Evolutionary conservation across 495 filamentous ascomycete genomes (phyloP), one percentile per base, ranked within the genome.

Genomic region (Tetracladium marchalianum): DNA sequence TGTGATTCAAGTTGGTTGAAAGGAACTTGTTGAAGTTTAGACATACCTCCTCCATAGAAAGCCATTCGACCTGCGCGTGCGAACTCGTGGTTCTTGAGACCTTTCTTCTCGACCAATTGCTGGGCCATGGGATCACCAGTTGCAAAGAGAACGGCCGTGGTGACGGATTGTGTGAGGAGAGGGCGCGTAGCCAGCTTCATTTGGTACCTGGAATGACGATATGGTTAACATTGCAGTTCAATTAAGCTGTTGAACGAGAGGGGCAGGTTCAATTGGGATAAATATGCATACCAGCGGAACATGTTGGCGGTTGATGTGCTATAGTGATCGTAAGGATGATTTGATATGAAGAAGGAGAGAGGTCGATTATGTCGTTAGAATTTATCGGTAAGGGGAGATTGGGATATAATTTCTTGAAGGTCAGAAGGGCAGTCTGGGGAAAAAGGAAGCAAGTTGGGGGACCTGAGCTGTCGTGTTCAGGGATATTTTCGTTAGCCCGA

Each of bases 41-140:
- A 65, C 66, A 34, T 74, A 92, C 85, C 76, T 54, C 92, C 92
- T 55, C 92, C 92, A 57, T 98, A 98, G 42, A 86, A 64, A 19
- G 81, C 84, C 92, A 98, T 96, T 45, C 92, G 82, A 1, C 77
- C 82, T 1, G 90, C 95, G 31, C 92, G 78, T 13, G 72, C 70
- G 34, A 85, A 61, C 57, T 95, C 84, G 57, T 98, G 92, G 50
- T 88, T 85, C 39, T 81, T 66, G 22, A 84, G 49, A 31, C 89
- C 90, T 54, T 71, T 76, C 59, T 77, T 80, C 66, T 97, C 92
- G 43, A 98, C 85, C n/a, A 68, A 72, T 64, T 98, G 92, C 58
- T 98, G 92, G n/a, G 92, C 87, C 44, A 95, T 76, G 43, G 82
- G 70, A 65, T 98, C 92, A 50, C 92, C 92, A 13, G 87, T 80